Percentiles rank a stretch among this genome's conserved stretches.
phyloP scores from a whole-genome alignment of 768 basidiomycete species.

The Phaffia australis region DNA sequence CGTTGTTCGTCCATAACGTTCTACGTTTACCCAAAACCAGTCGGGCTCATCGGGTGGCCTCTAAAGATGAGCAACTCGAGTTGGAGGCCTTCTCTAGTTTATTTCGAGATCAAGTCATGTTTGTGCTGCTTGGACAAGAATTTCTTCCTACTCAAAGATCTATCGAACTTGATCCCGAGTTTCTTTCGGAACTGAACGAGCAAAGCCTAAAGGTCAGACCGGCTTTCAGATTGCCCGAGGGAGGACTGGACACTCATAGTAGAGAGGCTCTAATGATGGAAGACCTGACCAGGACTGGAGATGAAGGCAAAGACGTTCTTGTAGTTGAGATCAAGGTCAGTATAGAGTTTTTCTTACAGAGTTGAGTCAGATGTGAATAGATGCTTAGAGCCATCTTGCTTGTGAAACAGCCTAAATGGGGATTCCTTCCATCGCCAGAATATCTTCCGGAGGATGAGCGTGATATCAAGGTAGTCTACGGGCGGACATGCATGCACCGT shows the following conservation, averaged over 20 bases:
- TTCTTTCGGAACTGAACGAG: conserved; percentile 51
- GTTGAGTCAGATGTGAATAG: neutral
- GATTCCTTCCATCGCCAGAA: conserved; percentile 59
- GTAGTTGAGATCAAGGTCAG: conserved; percentile 85
- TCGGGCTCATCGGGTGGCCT: neutral
- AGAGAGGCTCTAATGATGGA: conserved; percentile 62
- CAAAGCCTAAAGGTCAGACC: conserved; percentile 50
- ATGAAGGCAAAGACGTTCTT: conserved; percentile 41
- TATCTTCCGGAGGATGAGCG: conserved; percentile 54
- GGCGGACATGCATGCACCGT: conserved; percentile 86
- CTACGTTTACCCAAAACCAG: too few species aligned
- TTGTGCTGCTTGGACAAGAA: conserved; percentile 51
- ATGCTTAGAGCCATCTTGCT: neutral
- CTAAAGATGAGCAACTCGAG: neutral
- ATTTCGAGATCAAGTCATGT: conserved; percentile 58
- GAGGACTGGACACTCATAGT: conserved; percentile 50
- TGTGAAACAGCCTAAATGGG: conserved; percentile 80
- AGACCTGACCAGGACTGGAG: conserved; percentile 57
- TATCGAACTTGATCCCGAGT: conserved; percentile 45
- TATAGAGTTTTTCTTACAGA: neutral
- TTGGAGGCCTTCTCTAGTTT: neutral
- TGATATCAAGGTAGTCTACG: conserved; percentile 56
- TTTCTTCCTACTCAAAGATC: conserved; percentile 52
- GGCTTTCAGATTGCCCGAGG: conserved; percentile 46
- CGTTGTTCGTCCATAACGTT: too few species aligned